These are phyloP conservation scores for Alternaria angustiovoidea DNA, from an alignment of 2,329 filamentous ascomycete species.

Conservation along the genomic window DNA sequence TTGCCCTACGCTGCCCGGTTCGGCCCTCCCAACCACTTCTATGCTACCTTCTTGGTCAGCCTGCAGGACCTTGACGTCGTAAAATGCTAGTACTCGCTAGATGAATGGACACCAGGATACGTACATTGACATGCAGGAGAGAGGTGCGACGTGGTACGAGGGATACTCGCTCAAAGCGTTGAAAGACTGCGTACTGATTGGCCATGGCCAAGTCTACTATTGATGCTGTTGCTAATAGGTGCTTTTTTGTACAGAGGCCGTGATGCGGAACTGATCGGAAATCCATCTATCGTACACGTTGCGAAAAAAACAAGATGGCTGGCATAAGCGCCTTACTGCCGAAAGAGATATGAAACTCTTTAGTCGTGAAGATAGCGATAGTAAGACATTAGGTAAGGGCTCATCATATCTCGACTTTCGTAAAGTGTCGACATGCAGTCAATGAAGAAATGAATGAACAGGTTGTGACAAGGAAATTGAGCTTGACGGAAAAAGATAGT, in stretches of 20 bases:
- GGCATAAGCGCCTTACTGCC: slow-evolving; percentile 13
- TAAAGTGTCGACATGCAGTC: slow-evolving; percentile 40
- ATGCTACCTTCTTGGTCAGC: slow-evolving; percentile 31
- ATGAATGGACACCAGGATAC: slow-evolving; percentile 35
- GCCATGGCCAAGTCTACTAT: slow-evolving; percentile 35
- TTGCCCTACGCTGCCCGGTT: slow-evolving; percentile 31
- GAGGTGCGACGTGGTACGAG: slow-evolving; percentile 35
- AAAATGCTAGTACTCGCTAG: slow-evolving; percentile 21
- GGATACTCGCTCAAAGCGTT: slow-evolving; percentile 21
- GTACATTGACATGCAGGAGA: slow-evolving; percentile 38
- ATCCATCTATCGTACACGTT: slow-evolving; percentile 47
- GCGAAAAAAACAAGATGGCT: slow-evolving; percentile 24
- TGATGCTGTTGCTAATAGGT: slow-evolving; percentile 44
- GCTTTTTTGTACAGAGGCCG: slow-evolving; percentile 51
- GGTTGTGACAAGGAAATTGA: slow-evolving; percentile 30
- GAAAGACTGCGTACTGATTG: slow-evolving; percentile 25
- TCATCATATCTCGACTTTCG: slow-evolving; percentile 44
- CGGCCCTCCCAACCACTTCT: slow-evolving; percentile 30
- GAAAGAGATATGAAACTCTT: slow-evolving; percentile 25
- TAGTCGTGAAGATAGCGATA: slow-evolving; percentile 46
- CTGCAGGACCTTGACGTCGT: slow-evolving; percentile 37
- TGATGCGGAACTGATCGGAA: slow-evolving; percentile 33
- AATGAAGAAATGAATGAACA: slow-evolving; percentile 27
- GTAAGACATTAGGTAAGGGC: slow-evolving; percentile 49
- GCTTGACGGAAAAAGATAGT: slow-evolving; percentile 22